Conservation (phyloP, 805 yeast species). For the Ogataea methylovora region DNA sequence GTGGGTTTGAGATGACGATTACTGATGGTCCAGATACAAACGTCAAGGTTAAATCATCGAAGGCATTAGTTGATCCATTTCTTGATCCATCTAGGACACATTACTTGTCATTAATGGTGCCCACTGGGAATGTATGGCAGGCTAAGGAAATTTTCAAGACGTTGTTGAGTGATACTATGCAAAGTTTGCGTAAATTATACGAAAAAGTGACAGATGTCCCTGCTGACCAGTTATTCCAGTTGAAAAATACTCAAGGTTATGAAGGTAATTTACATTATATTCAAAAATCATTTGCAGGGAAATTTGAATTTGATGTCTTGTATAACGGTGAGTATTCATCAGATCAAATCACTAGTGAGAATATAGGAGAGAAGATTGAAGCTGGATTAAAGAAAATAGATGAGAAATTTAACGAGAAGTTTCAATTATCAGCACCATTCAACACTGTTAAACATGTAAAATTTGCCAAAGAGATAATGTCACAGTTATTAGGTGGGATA, state of each 20-base stretch:
- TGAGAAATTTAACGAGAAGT: constrained; percentile 41
- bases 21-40: constrained; percentile 45
- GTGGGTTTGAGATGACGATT: constrained; percentile 51
- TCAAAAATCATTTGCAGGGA: constrained; percentile 70
- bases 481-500: constrained; percentile 85
- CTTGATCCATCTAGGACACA: constrained; percentile 56
- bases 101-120: constrained; percentile 62
- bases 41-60: constrained; percentile 29
- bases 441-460: constrained; percentile 29
- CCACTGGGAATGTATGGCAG: constrained; percentile 67
- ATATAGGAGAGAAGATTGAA: constrained; percentile 29
- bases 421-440: constrained; percentile 50
- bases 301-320: constrained; percentile 65
- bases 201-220: constrained; percentile 26
- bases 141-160: constrained; percentile 71
- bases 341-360: constrained; percentile 30
- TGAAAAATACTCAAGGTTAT: constrained; percentile 52
- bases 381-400: constrained; percentile 34
- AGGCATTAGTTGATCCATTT: constrained; percentile 25
- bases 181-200: constrained; percentile 28
- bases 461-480: constrained; percentile 73
- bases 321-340: constrained; percentile 42
- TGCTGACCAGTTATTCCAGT: constrained; percentile 40
- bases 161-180: constrained; percentile 62
- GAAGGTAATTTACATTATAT: constrained; percentile 74